Evolutionary conservation across 306 rosid species (phyloP), one percentile per base, ranked within the genome.

Genomic region (Begonia peltatifolia): DNA sequence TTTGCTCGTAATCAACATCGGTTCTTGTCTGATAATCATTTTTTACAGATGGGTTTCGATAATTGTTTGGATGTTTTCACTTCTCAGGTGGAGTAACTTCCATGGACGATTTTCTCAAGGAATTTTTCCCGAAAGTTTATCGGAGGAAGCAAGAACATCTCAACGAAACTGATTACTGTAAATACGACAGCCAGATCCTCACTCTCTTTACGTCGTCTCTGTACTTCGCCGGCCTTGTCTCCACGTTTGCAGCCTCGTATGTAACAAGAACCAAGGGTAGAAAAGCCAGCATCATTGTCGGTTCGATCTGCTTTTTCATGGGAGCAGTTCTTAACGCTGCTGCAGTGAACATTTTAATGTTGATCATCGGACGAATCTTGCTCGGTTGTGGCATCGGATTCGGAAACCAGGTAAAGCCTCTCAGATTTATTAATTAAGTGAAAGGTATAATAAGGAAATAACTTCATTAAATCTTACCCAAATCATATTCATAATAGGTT

Each of bases 141-240:
- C 67, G 67, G 61, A 79, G 85, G 63, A 88, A 88, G 72, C 93
- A 75, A 12, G 17, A 57, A 23, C 88, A 77, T 61, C 62, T 79
- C 18, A 44, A 68, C 7, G 96, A 88, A 73, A 88, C 94, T 9
- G 88, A 88, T 64, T 84, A 84, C 67, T 81, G 96, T 54, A 88
- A 88, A 75, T 88, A 84, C 20, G 94, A 88, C 61, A 81, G 69
- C 56, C 94, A 88, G 75, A 55, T 83, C 53, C 78, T 92, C 59
- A 92, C 99, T 0, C 93, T 92, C 47, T 92, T 92, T 47, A 87
- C 99, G 11, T 92, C 99, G 14, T 92, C 96, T 44, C 79, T 92
- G 2, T 92, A 92, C 71, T 67, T 92, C 64, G 87, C 99, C 9
- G 96, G 83, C 42, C 89, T 92, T 0, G 6, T 92, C 56, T 71